Percentiles rank a stretch among this genome's conserved stretches.
Conservation (phyloP, 2,329 filamentous ascomycete species). For the Xylariaceae sp. region DNA sequence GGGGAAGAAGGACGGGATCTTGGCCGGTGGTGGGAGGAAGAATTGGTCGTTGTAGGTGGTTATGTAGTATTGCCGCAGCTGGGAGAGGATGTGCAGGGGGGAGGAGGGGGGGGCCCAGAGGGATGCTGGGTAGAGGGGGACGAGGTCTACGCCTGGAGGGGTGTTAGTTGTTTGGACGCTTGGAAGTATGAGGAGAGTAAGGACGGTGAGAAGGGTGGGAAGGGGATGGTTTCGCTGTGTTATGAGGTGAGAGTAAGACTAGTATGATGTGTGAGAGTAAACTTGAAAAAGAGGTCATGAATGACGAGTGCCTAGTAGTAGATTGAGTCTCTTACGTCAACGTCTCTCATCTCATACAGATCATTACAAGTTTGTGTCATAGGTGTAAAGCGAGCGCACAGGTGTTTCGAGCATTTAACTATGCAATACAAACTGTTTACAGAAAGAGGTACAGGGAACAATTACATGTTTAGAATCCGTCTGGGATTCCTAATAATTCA, state of each 20-base stretch:
- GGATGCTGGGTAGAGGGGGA: constrained; percentile 57
- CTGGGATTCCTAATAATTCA: background rate
- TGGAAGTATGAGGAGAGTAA: background rate
- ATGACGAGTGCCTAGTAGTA: too few relatives aligned
- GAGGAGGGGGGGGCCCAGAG: constrained; percentile 51
- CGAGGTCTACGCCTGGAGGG: constrained; percentile 58
- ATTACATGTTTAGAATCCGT: background rate
- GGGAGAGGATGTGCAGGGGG: constrained; percentile 56
- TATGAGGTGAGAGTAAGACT: too few relatives aligned
- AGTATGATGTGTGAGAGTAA: too few relatives aligned
- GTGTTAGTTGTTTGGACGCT: background rate
- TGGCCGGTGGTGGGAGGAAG: constrained; percentile 47
- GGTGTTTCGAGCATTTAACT: too few relatives aligned
- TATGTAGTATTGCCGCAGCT: constrained; percentile 56
- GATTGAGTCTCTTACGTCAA: too few relatives aligned
- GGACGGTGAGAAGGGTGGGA: background rate
- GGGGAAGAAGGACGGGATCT: constrained; percentile 56
- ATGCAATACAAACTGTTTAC: background rate
- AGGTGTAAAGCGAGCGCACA: too few relatives aligned
- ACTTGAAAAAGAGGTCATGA: too few relatives aligned
- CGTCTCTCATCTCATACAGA: too few relatives aligned
- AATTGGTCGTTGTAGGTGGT: constrained; percentile 60
- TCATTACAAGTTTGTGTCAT: too few relatives aligned
- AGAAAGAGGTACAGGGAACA: too few relatives aligned
- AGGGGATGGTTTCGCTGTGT: background rate